These are phyloP conservation scores for Podaxis pistillaris DNA, from an alignment of 768 basidiomycete genomes.

Conservation along the genomic window DNA sequence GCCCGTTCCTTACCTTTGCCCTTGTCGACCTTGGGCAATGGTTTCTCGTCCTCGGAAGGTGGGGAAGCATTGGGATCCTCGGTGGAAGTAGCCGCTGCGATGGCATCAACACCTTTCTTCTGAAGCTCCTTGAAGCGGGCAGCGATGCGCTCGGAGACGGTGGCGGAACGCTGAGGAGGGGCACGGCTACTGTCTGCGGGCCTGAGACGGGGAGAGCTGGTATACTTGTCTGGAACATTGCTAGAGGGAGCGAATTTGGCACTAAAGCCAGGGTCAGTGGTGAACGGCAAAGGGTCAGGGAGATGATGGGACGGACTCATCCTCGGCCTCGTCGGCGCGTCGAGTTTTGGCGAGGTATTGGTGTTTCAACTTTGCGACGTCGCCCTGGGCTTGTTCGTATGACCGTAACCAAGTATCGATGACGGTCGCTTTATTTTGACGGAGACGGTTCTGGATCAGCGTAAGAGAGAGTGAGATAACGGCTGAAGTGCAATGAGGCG, in stretches of 20 bases:
- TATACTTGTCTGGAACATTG: slow-evolving; percentile 69
- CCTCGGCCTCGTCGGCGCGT: slow-evolving; percentile 88
- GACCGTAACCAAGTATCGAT: slow-evolving; percentile 65
- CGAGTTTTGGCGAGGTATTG: slow-evolving; percentile 77
- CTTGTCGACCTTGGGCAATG: slow-evolving; percentile 69
- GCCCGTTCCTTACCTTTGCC: slow-evolving; percentile 68
- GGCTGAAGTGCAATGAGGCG: slow-evolving; percentile 17
- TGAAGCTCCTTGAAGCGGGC: slow-evolving; percentile 81
- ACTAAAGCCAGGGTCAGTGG: slow-evolving; percentile 36
- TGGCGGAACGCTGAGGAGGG: slow-evolving; percentile 64
- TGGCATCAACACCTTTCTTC: slow-evolving; percentile 45
- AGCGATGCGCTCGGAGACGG: slow-evolving; percentile 85
- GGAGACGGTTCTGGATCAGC: slow-evolving; percentile 54
- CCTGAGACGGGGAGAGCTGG: slow-evolving; percentile 68
- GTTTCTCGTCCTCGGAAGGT: slow-evolving; percentile 31
- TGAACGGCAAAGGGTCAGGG: slow-evolving; percentile 15
- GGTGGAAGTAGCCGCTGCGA: slow-evolving; percentile 28
- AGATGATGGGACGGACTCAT: slow-evolving; percentile 67
- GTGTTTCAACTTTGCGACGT: slow-evolving; percentile 73
- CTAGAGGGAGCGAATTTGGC: slow-evolving; percentile 83
- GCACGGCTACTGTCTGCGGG: slow-evolving; percentile 48
- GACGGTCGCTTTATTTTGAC: slow-evolving; percentile 52
- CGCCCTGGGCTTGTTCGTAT: slow-evolving; percentile 68
- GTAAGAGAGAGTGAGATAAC: slow-evolving; percentile 13
- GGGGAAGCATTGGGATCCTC: slow-evolving; percentile 31